Conservation (phyloP, 441 rosid species). For the Gossypium trilobum region DNA sequence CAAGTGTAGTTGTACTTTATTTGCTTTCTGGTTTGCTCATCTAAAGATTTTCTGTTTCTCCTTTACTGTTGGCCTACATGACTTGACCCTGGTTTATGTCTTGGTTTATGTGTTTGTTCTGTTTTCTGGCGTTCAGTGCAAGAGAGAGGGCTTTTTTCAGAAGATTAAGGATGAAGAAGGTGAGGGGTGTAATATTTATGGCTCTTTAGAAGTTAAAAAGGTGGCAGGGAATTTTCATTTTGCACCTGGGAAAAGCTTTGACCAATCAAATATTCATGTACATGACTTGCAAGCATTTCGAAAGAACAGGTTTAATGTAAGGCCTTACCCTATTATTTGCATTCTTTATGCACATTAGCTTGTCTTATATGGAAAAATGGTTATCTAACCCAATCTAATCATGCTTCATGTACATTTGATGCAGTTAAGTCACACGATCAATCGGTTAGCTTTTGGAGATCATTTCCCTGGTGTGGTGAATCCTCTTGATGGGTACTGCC, state of each 20-base stretch:
- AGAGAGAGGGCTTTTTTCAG: conserved; percentile 82
- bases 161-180: conserved; percentile 92
- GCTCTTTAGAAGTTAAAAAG: conserved; percentile 85
- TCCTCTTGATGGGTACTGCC: conserved; percentile 79
- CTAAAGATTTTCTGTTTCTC: not conserved
- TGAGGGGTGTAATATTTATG: conserved; percentile 89
- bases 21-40: not conserved
- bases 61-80: not conserved
- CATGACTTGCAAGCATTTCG: conserved; percentile 85
- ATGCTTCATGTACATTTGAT: conserved; percentile 5
- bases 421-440: conserved; percentile 86
- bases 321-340: conserved; percentile 15
- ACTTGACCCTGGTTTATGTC: not conserved
- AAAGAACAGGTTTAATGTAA: conserved; percentile 81
- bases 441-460: conserved; percentile 72
- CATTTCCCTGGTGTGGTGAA: conserved; percentile 84
- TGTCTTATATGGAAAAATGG: not conserved
- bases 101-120: not conserved
- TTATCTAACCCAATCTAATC: not conserved
- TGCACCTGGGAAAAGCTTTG: conserved; percentile 98
- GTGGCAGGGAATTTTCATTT: conserved; percentile 96
- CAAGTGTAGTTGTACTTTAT: not conserved
- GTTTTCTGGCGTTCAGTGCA: conserved; percentile 45
- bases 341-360: not conserved
- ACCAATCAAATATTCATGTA: conserved; percentile 73